Evolutionary conservation across 345 rosid species (phyloP), one percentile per base, ranked within the genome.

Genomic region (Syzygium jambos): DNA sequence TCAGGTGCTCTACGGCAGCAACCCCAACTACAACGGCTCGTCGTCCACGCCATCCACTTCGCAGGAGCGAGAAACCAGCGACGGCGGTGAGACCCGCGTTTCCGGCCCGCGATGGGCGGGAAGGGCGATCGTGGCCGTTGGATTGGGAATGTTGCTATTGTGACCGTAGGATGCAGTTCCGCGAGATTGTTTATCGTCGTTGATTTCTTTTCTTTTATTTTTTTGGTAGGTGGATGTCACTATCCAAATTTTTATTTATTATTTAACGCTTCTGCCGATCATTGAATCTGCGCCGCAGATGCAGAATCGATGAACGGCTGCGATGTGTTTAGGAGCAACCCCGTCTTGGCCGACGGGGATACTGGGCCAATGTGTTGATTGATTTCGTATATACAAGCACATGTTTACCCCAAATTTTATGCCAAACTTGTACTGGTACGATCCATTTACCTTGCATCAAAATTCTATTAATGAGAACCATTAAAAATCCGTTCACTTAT

Each of bases 1-100:
- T 27, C 98, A 95, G 86, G 17, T 15, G 3, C 87, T 97, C 90
- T 97, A 97, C 86, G 99, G 98, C n/a, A 85, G 63, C n/a, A 96
- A 97, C 88, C 98, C 98, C 23, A 95, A 91, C 51, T 96, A 38
- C 63, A 94, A 92, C 86, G 96, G 95, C 51, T 51, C 91, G 7
- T 46, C 89, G 3, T 23, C 97, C 12, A 8, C 93, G 46, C 14
- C 90, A 23, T 57, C 94, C 86, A 14, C 94, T 22, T 80, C 84
- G 10, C 94, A 88, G 65, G 91, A 93, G 91, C 90, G 94, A 46
- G 98, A 96, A 7, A 88, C 92, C 43, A 89, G 89, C 86, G 87
- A 25, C 78, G 86, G 92, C 78, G 93, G 91, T 22, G 82, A 4
- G 49, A 22, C 82, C 82, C 49, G 85, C 90, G 85, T 82, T 49